These are phyloP conservation scores for Acorus gramineus DNA, from an alignment of 106 monocot genomes.

Conservation along the genomic window DNA sequence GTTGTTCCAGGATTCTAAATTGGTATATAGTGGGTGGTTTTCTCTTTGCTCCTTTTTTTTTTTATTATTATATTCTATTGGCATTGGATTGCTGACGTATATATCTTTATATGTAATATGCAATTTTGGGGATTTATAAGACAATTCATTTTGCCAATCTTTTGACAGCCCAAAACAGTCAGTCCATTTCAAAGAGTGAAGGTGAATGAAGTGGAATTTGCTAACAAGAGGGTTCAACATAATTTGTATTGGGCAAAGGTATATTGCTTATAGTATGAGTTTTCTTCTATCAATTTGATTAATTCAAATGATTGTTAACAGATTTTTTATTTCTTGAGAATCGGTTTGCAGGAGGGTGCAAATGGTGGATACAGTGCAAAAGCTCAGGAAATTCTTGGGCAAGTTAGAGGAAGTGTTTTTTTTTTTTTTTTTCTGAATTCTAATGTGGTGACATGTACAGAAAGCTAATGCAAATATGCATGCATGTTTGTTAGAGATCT, in stretches of 20 bases:
- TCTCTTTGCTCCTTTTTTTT: no score
- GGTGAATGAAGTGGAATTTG: background rate
- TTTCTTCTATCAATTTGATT: no score
- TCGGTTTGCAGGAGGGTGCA: constrained; percentile 45
- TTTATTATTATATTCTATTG: no score
- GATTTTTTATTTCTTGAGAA: no score
- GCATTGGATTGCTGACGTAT: no score
- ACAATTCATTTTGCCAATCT: background rate
- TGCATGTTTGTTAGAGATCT: no score
- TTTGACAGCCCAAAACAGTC: background rate
- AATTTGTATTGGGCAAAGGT: background rate
- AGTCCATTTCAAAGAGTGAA: background rate
- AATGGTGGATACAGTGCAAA: constrained; percentile 91
- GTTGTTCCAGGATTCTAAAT: no score
- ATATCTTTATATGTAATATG: background rate
- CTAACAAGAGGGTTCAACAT: background rate
- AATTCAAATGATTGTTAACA: no score
- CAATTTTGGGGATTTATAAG: constrained; percentile 21
- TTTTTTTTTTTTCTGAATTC: no score
- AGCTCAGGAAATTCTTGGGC: constrained; percentile 91
- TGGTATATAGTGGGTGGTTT: no score
- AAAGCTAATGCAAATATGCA: no score
- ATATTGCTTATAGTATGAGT: background rate
- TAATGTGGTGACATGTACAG: no score
- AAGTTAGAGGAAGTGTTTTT: constrained; percentile 85